These are phyloP conservation scores for Talaromyces sp. DNA, from an alignment of 2,329 filamentous ascomycete genomes.

Conservation along the genomic window DNA sequence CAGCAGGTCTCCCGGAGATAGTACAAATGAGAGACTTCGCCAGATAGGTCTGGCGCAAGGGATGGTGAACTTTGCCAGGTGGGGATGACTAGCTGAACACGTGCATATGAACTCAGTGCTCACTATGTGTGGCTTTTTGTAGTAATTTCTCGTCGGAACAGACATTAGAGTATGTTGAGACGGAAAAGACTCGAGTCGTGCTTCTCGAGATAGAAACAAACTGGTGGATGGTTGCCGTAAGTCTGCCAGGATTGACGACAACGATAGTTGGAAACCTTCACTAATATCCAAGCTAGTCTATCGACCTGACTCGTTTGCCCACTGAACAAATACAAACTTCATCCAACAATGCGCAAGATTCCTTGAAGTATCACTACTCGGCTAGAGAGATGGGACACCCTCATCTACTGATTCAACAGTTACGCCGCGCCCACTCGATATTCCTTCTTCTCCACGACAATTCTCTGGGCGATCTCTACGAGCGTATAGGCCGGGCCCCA, in stretches of 20 bases:
- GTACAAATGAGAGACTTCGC: constrained; percentile 82
- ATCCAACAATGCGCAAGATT: constrained; percentile 40
- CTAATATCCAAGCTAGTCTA: constrained; percentile 57
- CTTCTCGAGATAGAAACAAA: constrained; percentile 83
- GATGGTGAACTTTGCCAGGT: constrained; percentile 88
- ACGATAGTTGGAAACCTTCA: background rate
- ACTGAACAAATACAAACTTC: constrained; percentile 50
- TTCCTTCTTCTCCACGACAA: constrained; percentile 87
- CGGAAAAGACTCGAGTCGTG: constrained; percentile 82
- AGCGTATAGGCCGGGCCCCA: constrained; percentile 63
- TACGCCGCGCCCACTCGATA: constrained; percentile 77
- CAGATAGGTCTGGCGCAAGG: constrained; percentile 96
- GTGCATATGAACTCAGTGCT: constrained; percentile 7
- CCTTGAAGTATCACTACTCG: constrained; percentile 73
- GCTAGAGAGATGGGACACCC: constrained; percentile 86
- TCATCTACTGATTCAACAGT: constrained; percentile 74
- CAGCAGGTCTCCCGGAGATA: constrained; percentile 54
- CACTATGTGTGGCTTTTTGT: constrained; percentile 14
- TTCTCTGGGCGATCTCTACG: constrained; percentile 71
- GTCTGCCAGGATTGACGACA: constrained; percentile 36
- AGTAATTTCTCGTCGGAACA: constrained; percentile 80
- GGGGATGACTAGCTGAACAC: constrained; percentile 29
- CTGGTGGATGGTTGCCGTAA: constrained; percentile 94
- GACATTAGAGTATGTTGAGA: constrained; percentile 83
- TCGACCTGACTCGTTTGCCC: constrained; percentile 78